These are phyloP conservation scores for Kwoniella dendrophila DNA, from an alignment of 768 basidiomycete species.

Conservation along the genomic window DNA sequence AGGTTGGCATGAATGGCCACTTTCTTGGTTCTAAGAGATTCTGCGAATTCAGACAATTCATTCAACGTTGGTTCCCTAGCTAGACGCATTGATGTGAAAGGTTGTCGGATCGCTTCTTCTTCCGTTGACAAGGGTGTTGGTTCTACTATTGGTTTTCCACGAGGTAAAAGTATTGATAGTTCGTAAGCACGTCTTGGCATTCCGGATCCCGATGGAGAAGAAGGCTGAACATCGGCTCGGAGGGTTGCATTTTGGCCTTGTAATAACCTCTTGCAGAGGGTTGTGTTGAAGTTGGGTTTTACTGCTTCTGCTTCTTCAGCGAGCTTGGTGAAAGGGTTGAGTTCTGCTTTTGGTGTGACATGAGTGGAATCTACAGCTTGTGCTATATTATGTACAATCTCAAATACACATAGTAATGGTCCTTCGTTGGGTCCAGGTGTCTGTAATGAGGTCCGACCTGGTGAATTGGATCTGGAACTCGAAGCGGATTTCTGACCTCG, in stretches of 20 bases:
- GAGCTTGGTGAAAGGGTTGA: conserved; percentile 41
- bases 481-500: conserved; percentile 28
- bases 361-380: conserved; percentile 29
- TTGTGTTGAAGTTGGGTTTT: conserved; percentile 46
- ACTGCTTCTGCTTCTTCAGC: conserved; percentile 30
- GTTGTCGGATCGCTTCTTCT: conserved; percentile 60
- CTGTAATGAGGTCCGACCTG: conserved; percentile 47
- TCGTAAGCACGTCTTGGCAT: conserved; percentile 63
- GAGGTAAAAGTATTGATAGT: conserved; percentile 65
- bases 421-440: conserved; percentile 51
- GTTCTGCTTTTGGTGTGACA: conserved; percentile 39
- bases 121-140: conserved; percentile 60
- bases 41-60: conserved; percentile 76
- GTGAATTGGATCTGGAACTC: conserved; percentile 36
- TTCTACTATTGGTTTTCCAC: conserved; percentile 61
- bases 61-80: conserved; percentile 75
- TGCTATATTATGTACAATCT: conserved; percentile 62
- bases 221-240: conserved; percentile 46
- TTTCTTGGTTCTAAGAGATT: conserved; percentile 77
- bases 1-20: conserved; percentile 82
- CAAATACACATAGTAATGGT: conserved; percentile 64
- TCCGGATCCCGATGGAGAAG: conserved; percentile 53
- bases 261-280: conserved; percentile 44
- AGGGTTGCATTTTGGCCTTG: conserved; percentile 50
- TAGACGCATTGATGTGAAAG: conserved; percentile 61